Percentiles rank a stretch among this genome's conserved stretches.
Evolutionary conservation across 2,329 filamentous ascomycete species (phyloP).

Genomic region (Camillea tinctor): DNA sequence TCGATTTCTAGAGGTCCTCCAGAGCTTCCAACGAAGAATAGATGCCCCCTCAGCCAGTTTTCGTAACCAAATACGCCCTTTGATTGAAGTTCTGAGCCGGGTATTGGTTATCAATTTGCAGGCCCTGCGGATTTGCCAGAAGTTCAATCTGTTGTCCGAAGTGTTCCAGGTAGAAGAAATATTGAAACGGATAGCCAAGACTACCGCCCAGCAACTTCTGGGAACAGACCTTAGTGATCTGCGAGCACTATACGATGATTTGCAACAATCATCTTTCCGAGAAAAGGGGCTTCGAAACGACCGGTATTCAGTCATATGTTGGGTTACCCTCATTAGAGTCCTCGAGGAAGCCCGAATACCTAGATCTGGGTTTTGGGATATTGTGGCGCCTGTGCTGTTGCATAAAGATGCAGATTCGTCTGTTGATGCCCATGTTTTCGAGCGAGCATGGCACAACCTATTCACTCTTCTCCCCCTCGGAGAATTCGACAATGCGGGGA

Average conservation of each 20-base stretch:
- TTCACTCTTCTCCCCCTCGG: constrained; percentile 61
- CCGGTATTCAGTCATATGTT: constrained; percentile 48
- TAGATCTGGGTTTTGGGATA: constrained; percentile 59
- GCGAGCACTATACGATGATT: constrained; percentile 45
- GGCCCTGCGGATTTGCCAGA: constrained; percentile 44
- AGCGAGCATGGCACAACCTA: constrained; percentile 56
- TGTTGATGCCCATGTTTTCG: constrained; percentile 48
- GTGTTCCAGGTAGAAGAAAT: constrained; percentile 48
- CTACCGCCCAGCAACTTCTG: constrained; percentile 41
- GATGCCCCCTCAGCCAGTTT: constrained; percentile 20
- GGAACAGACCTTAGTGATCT: constrained; percentile 43
- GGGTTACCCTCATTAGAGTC: constrained; percentile 57
- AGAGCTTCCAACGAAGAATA: constrained; percentile 40
- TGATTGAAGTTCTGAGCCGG: constrained; percentile 38
- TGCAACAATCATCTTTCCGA: constrained; percentile 44
- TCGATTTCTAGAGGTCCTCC: constrained; percentile 43
- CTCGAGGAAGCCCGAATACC: constrained; percentile 51
- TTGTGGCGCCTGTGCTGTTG: constrained; percentile 46
- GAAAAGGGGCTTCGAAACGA: constrained; percentile 53
- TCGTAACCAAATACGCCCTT: constrained; percentile 25
- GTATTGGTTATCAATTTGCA: constrained; percentile 39
- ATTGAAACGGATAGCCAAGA: constrained; percentile 42
- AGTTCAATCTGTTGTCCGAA: constrained; percentile 33
- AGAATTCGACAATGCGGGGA: constrained; percentile 57
- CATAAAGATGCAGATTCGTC: constrained; percentile 34